Evolutionary conservation across 495 filamentous ascomycete genomes (phyloP), one percentile per base, ranked within the genome.

Genomic region (Lasiosphaeriaceae sp.): DNA sequence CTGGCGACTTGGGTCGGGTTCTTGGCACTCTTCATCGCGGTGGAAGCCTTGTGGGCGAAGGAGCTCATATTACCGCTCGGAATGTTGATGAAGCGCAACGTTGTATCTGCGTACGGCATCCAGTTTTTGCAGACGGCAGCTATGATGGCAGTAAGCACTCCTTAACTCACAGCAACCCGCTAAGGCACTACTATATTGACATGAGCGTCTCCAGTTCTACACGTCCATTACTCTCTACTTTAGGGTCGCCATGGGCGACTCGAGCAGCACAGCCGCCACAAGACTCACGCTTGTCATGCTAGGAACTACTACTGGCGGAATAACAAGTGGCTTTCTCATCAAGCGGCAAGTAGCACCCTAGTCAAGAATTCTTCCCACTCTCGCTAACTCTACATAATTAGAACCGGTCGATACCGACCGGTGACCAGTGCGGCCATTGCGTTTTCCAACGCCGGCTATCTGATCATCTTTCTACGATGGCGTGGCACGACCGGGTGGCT

Each of bases 11-110:
- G 59, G 59, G 21, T 61, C 8, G n/a, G 20, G 1, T 58, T 50
- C 24, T 20, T 58, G 31, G 22, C 23, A 4, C 3, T 43, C 16
- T 61, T 61, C 17, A 11, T 61, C 1, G 7, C 35, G 2, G 22
- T 58, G 0, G 59, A 61, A 44, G 50, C 41, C 2, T 35, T 58
- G 3, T 58, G 47, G 46, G 55, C 59, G 2, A 5, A n/a, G 16
- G 59, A 61, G n/a, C 59, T 55, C 11, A 58, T 61, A 3, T 20
- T 61, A 11, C 59, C 59, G 0, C 21, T 61, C 0, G 26, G 59
- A 0, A 19, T 61, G 0, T 6, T 61, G 7, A 1, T 26, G 0
- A 54, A 49, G 5, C 45, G 55, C 0, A 58, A 61, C 31, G 59
- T 61, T 7, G 2, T 61, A 0, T 48, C 39, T 2, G 39, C 55